A percentile compares a stretch with the other conserved stretches of the same genome.
Evolutionary conservation across 306 rosid species (phyloP).

Genomic region (Malus sieversii): DNA sequence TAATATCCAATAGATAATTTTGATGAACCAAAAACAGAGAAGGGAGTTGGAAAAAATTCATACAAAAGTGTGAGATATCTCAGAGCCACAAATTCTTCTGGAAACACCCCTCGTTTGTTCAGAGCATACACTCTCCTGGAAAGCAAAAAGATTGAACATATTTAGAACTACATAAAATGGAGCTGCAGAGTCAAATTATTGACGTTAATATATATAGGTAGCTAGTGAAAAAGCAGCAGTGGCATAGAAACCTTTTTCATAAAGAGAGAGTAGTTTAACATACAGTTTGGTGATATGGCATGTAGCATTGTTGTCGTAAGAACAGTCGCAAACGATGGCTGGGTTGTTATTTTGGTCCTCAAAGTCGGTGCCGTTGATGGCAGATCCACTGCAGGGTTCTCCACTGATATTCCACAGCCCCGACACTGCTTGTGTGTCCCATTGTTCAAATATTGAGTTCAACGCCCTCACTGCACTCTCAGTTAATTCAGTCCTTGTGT

Average conservation of each 20-base stretch:
- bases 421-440: background rate
- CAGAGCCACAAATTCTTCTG: constrained; percentile 11
- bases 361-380: background rate
- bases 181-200: too few relatives aligned
- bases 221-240: background rate
- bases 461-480: constrained; percentile 17
- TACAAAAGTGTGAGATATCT: constrained; percentile 13
- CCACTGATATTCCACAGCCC: constrained; percentile 22
- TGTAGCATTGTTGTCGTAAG: background rate
- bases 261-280: background rate
- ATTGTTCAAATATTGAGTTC: constrained; percentile 17
- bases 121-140: constrained; percentile 13
- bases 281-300: constrained; percentile 29
- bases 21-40: background rate
- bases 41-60: background rate
- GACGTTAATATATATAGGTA: too few relatives aligned
- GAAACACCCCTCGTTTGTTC: background rate
- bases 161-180: background rate
- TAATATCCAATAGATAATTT: too few relatives aligned
- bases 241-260: background rate
- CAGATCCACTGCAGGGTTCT: constrained; percentile 24
- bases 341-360: background rate
- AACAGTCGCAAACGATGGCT: constrained; percentile 12
- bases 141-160: background rate
- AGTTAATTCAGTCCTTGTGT: background rate